A percentile compares a stretch with the other conserved stretches of the same genome.
Evolutionary conservation across 345 rosid genomes (phyloP).

Genomic region (Camelina hispida): DNA sequence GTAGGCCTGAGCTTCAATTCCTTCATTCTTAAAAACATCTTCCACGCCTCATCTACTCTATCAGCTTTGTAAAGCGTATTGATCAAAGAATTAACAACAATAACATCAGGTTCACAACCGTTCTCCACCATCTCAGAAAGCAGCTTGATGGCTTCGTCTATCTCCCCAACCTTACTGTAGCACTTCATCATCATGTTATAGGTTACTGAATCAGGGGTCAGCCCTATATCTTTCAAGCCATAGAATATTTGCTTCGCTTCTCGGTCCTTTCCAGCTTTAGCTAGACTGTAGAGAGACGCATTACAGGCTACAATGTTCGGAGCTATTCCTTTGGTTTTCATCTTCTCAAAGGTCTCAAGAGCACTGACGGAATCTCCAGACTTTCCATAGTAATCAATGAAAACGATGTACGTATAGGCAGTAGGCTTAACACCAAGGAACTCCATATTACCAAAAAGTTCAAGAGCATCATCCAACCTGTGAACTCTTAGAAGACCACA

Average conservation of each 20-base stretch:
- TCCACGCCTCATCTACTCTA: conserved; percentile 80
- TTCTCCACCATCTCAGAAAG: conserved; percentile 74
- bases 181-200: conserved; percentile 99
- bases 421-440: conserved; percentile 69
- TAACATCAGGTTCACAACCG: conserved; percentile 77
- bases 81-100: conserved; percentile 78
- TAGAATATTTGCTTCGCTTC: conserved; percentile 79
- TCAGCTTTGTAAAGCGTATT: conserved; percentile 76
- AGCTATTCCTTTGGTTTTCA: conserved; percentile 78
- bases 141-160: conserved; percentile 78
- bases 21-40: conserved; percentile 69
- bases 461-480: conserved; percentile 66
- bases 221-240: conserved; percentile 64
- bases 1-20: conserved; percentile 79
- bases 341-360: conserved; percentile 77
- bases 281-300: conserved; percentile 84
- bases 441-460: conserved; percentile 63
- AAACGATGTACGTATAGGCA: conserved; percentile 77
- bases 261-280: conserved; percentile 62
- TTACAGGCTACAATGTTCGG: conserved; percentile 86
- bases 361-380: conserved; percentile 63
- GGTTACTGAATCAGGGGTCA: conserved; percentile 78
- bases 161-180: conserved; percentile 70
- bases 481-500: conserved; percentile 68
- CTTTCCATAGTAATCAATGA: conserved; percentile 93